Percentiles rank a stretch among this genome's conserved stretches.
Conservation (phyloP, 441 rosid species). For the Gossypium trilobum region DNA sequence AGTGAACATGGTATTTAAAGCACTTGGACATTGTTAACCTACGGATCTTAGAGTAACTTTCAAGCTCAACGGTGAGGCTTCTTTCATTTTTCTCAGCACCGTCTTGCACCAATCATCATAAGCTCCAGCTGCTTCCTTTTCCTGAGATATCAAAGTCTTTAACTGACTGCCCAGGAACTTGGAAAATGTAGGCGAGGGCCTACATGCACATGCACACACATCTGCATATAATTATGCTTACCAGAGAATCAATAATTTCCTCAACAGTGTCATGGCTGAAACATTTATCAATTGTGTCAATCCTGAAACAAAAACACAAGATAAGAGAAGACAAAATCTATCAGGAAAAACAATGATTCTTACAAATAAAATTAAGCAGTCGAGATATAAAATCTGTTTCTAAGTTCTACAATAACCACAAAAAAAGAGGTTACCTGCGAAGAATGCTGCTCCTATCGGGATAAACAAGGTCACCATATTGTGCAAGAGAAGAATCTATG, state of each 20-base stretch:
- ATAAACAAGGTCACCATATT: slow-evolving; percentile 78
- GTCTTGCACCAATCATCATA: slow-evolving; percentile 49
- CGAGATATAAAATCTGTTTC: not conserved
- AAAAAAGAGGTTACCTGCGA: slow-evolving; percentile 34
- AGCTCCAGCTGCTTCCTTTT: slow-evolving; percentile 45
- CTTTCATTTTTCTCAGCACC: slow-evolving; percentile 49
- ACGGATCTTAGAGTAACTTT: slow-evolving; percentile 73
- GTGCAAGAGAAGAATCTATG: slow-evolving; percentile 67
- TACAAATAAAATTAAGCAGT: not conserved
- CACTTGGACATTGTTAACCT: slow-evolving; percentile 19
- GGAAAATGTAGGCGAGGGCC: not conserved
- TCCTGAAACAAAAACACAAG: slow-evolving; percentile 35
- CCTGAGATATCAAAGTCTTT: slow-evolving; percentile 28
- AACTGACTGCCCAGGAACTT: not conserved
- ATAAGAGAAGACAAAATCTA: not conserved
- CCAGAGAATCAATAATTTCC: slow-evolving; percentile 68
- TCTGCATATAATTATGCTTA: slow-evolving; percentile 27
- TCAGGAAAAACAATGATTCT: slow-evolving; percentile 2
- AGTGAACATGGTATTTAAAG: slow-evolving; percentile 12
- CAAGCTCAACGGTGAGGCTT: slow-evolving; percentile 82
- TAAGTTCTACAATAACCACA: not conserved
- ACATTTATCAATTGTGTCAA: slow-evolving; percentile 65
- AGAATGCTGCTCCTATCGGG: slow-evolving; percentile 56
- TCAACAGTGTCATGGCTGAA: slow-evolving; percentile 75
- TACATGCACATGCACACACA: not conserved